Base-by-base conservation (phyloP, 2,329 filamentous ascomycete genomes). In the Fusarium acutatum region DNA sequence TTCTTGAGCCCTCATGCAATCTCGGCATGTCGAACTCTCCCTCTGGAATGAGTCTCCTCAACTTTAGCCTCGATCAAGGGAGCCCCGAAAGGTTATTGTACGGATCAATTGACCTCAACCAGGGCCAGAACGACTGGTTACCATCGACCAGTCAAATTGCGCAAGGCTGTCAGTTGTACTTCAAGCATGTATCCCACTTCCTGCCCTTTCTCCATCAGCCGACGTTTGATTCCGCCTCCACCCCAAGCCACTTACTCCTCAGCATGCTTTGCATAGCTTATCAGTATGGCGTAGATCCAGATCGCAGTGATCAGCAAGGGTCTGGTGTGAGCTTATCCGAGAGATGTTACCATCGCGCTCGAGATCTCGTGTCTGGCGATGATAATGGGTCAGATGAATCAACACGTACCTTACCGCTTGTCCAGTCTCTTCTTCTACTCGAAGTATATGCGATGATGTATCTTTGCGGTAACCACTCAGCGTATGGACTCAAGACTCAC, bases 371-470 rank as follows among this genome's bases (percentile, higher is more conserved):
- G 15, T 40, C 49, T 11, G 30, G 35, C 35, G 59, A 67, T 14
- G 50, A 63, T 10, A 38, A 64, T 10, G 46, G 26, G 9, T 28
- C 50, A 1, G 64, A 67, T 26, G 50, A 37, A 80, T 79, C 34
- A 80, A 79, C 6, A 50, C 57, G 79, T 7, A 77, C 75, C 7
- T 17, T 82, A 13, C 59, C 73, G 10, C 66, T 82, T 20, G 78
- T 85, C 0, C 84, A 85, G 62, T 73, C 81, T 6, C 82, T 83
- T 34, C 63, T 84, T 5, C 72, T 85, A 12, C 79, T 85, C 5
- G 79, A 85, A 56, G 80, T 84, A 13, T 84, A 78, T 58, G 79
- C 83, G n/a, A 84, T 84, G 78, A 81, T 85, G 78, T 84, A 84
- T 60, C 78, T 84, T 30, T 84, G 82, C 65, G 81, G 82, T 2